Conservation (phyloP, 139 green algal genomes). For the Chlamydomonas schloesseri region DNA sequence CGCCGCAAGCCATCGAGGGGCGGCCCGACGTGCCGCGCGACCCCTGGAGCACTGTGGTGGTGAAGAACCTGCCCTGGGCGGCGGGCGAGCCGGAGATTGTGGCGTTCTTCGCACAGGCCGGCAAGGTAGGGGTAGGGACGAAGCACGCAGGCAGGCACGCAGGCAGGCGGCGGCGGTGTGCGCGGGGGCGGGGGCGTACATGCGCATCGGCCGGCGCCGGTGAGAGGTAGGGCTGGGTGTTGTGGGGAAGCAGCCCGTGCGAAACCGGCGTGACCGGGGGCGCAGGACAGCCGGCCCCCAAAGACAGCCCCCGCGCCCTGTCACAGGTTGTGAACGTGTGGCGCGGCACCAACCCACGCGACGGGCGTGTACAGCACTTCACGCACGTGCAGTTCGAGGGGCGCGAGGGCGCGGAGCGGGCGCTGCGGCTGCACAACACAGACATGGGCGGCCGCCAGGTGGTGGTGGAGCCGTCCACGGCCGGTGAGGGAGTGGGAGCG, state of each 20-base stretch:
- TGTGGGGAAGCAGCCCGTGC: too few relatives aligned
- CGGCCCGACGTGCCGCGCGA: slow-evolving; percentile 65
- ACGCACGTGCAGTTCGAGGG: slow-evolving; percentile 75
- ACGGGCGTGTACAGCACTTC: slow-evolving; percentile 69
- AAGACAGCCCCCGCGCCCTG: too few relatives aligned
- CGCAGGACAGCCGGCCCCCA: too few relatives aligned
- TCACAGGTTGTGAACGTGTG: slow-evolving; percentile 74
- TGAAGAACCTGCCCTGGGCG: slow-evolving; percentile 81
- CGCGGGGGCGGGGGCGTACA: background rate
- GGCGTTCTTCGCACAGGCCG: slow-evolving; percentile 77
- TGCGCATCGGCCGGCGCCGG: too few relatives aligned
- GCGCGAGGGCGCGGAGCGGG: slow-evolving; percentile 60
- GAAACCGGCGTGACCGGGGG: too few relatives aligned
- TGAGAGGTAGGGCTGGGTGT: too few relatives aligned
- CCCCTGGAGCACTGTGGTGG: slow-evolving; percentile 74
- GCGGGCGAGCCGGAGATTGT: slow-evolving; percentile 77
- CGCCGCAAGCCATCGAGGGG: background rate
- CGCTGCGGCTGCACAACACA: slow-evolving; percentile 66
- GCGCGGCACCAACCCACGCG: slow-evolving; percentile 38
- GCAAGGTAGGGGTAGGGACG: slow-evolving; percentile 54
- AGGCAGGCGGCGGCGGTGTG: too few relatives aligned
- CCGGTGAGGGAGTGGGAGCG: too few relatives aligned
- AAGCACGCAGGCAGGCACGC: too few relatives aligned
- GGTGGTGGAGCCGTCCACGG: slow-evolving; percentile 59
- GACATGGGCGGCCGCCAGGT: slow-evolving; percentile 74